A percentile compares a stretch with the other conserved stretches of the same genome.
Conservation (phyloP, 805 yeast species). For the Starmerella bacillaris region DNA sequence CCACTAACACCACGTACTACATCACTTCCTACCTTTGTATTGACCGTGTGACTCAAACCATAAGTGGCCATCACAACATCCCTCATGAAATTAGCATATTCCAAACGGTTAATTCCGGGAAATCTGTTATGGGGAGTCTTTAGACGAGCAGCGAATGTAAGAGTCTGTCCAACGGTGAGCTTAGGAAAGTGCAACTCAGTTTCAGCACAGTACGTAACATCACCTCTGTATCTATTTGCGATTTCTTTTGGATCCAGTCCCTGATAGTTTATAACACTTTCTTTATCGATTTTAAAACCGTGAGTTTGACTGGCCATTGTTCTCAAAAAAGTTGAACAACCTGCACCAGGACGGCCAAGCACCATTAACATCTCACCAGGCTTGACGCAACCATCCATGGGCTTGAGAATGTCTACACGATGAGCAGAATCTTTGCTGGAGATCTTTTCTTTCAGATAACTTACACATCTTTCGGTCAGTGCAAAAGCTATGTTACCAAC, state of each 20-base stretch:
- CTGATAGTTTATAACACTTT: constrained; percentile 38
- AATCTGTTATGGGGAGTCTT: constrained; percentile 44
- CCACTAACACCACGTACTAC: constrained; percentile 61
- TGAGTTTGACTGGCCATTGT: constrained; percentile 43
- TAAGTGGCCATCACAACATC: constrained; percentile 36
- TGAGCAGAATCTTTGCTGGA: neutral
- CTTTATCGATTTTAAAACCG: constrained; percentile 32
- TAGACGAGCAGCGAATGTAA: constrained; percentile 50
- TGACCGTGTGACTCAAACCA: constrained; percentile 42
- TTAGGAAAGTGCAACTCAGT: constrained; percentile 62
- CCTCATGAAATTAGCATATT: constrained; percentile 32
- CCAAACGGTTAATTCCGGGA: constrained; percentile 28
- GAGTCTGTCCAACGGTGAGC: constrained; percentile 55
- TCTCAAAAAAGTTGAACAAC: constrained; percentile 54
- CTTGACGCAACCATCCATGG: constrained; percentile 27
- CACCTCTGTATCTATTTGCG: constrained; percentile 39
- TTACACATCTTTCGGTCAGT: constrained; percentile 16
- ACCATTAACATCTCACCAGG: constrained; percentile 58
- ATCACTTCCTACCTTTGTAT: constrained; percentile 46
- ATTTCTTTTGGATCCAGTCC: constrained; percentile 43
- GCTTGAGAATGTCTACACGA: constrained; percentile 15
- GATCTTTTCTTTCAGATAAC: constrained; percentile 2
- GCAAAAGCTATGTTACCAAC: constrained; percentile 28
- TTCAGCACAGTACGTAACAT: constrained; percentile 26
- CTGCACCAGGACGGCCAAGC: constrained; percentile 62